These are phyloP conservation scores for Exophiala sp. DNA, from an alignment of 2,329 filamentous ascomycete genomes.

Conservation along the genomic window DNA sequence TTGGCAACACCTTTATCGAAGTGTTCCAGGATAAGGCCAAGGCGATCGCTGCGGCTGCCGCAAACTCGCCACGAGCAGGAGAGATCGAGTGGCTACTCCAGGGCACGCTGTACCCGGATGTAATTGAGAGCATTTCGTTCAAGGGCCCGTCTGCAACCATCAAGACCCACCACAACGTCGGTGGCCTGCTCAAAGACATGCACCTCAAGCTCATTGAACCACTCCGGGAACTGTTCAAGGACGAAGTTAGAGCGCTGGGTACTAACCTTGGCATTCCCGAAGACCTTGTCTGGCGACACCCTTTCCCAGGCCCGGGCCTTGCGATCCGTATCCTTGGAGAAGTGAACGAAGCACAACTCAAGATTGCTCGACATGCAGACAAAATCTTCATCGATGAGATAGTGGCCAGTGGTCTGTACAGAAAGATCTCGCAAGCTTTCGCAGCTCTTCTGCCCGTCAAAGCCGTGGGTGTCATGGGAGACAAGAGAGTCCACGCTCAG, in stretches of 20 bases:
- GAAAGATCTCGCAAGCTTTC: constrained; percentile 62
- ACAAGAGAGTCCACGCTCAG: constrained; percentile 61
- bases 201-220: constrained; percentile 61
- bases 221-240: constrained; percentile 74
- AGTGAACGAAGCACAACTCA: constrained; percentile 70
- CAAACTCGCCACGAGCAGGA: constrained; percentile 60
- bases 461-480: constrained; percentile 63
- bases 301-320: constrained; percentile 70
- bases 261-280: constrained; percentile 64
- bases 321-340: constrained; percentile 78
- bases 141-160: constrained; percentile 66
- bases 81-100: constrained; percentile 83
- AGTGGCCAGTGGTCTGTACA: constrained; percentile 41
- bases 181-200: constrained; percentile 59
- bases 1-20: constrained; percentile 74
- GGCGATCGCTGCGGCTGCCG: constrained; percentile 65
- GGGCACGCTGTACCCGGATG: constrained; percentile 73
- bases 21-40: constrained; percentile 75
- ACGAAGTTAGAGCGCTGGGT: constrained; percentile 68
- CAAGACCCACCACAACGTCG: constrained; percentile 69
- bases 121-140: constrained; percentile 66
- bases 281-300: constrained; percentile 71
- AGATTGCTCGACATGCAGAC: constrained; percentile 55
- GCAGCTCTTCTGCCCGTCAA: constrained; percentile 61
- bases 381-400: constrained; percentile 45